Evolutionary conservation across 164 flowering plant species (phyloP).

Genomic region (Stephania yunnanensis): DNA sequence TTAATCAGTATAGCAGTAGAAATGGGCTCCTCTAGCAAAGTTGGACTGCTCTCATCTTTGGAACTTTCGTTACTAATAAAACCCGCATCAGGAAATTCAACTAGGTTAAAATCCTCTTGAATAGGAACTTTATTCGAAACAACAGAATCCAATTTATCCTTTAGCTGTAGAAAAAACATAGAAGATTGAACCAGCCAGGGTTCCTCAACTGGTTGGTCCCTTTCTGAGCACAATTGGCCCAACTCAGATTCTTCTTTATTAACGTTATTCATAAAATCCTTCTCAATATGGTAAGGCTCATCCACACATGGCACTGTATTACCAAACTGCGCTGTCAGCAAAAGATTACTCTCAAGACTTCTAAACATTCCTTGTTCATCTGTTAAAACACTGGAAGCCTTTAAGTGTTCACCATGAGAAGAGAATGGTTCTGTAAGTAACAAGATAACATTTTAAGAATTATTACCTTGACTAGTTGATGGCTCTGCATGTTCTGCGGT

Average conservation of each 20-base stretch:
- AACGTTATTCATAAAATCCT: constrained; percentile 11
- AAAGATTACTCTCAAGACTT: constrained; percentile 22
- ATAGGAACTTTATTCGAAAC: constrained; percentile 10
- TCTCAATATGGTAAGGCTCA: constrained; percentile 12
- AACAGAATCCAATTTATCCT: constrained; percentile 16
- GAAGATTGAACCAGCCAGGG: constrained; percentile 71
- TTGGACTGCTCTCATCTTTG: constrained; percentile 28
- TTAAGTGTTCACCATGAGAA: constrained; percentile 70
- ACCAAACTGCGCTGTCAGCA: constrained; percentile 17
- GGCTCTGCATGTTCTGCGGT: constrained; percentile 14
- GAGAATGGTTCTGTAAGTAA: constrained; percentile 2
- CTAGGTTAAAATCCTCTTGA: constrained; percentile 16
- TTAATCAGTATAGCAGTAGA: constrained; percentile 73
- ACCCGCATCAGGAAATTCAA: constrained; percentile 21
- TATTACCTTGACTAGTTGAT: constrained; percentile 39
- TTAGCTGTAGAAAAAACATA: constrained; percentile 14
- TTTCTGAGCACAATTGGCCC: constrained; percentile 22
- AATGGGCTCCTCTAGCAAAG: constrained; percentile 33
- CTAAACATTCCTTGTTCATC: constrained; percentile 40
- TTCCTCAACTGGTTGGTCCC: constrained; percentile 70
- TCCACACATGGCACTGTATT: constrained; percentile 21
- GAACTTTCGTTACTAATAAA: constrained; percentile 25
- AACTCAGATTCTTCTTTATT: constrained; percentile 14
- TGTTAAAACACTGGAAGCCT: constrained; percentile 85
- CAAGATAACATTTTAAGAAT: background rate